These are phyloP conservation scores for Colletotrichum destructivum DNA, from an alignment of 2,329 filamentous ascomycete species.

Conservation along the genomic window DNA sequence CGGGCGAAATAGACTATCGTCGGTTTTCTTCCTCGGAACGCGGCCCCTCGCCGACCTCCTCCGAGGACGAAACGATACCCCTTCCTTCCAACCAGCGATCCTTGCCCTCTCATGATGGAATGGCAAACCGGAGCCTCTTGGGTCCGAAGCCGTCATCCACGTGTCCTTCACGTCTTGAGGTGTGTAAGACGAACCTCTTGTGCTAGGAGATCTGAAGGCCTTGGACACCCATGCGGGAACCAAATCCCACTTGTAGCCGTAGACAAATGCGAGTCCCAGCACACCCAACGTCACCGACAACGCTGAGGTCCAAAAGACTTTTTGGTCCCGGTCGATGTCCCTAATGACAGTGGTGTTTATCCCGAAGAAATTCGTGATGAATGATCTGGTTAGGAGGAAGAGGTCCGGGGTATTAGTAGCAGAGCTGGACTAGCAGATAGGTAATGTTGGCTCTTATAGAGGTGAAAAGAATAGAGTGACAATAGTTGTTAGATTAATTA, in stretches of 20 bases:
- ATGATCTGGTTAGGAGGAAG: conserved; percentile 41
- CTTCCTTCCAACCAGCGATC: conserved; percentile 10
- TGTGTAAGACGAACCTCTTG: neutral
- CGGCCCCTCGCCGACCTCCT: neutral
- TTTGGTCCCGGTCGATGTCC: conserved; percentile 55
- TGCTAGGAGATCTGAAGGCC: neutral
- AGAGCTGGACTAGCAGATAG: no score
- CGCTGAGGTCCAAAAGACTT: conserved; percentile 58
- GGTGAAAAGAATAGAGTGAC: conserved; percentile 58
- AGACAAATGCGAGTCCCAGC: conserved; percentile 46
- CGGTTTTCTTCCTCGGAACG: conserved; percentile 12
- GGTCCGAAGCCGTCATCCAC: conserved; percentile 4
- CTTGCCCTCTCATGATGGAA: neutral
- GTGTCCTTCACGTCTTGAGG: neutral
- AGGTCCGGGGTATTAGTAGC: neutral
- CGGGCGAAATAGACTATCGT: conserved; percentile 24
- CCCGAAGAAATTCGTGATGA: conserved; percentile 56
- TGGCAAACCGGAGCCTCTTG: neutral
- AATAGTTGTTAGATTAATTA: no score
- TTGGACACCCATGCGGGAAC: conserved; percentile 1
- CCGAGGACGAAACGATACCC: conserved; percentile 4
- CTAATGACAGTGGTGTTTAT: conserved; percentile 62
- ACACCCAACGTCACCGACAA: conserved; percentile 55
- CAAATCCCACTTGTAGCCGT: conserved; percentile 44
- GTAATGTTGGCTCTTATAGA: conserved; percentile 44